Evolutionary conservation across 208 protist genomes (phyloP).

Genomic region (Leishmania arabica): DNA sequence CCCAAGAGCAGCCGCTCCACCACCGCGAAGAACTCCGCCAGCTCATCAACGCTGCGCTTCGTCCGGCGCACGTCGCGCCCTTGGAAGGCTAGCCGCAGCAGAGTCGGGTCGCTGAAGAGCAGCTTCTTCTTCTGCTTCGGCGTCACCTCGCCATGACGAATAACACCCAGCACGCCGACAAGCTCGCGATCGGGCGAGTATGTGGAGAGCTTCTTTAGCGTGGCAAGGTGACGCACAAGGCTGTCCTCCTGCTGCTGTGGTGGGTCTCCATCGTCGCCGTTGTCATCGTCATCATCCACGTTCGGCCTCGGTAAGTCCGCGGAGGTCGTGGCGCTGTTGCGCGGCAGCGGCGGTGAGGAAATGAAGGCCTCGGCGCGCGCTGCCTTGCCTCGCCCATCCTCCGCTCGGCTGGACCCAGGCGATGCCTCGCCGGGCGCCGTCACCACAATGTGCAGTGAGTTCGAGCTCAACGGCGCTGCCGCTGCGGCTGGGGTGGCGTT

Average conservation of each 20-base stretch:
- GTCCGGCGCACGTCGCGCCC: conserved; percentile 12
- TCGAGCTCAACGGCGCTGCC: neutral
- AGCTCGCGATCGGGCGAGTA: conserved; percentile 50
- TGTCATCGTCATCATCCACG: neutral
- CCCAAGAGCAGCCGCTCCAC: conserved; percentile 22
- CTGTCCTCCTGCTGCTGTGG: conserved; percentile 8
- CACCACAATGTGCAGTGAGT: conserved; percentile 2
- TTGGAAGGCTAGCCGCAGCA: conserved; percentile 33
- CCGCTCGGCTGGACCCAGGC: neutral
- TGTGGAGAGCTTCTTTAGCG: conserved; percentile 46
- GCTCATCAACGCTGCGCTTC: conserved; percentile 24
- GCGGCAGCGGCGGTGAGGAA: neutral
- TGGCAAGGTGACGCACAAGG: conserved; percentile 33
- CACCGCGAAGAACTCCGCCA: conserved; percentile 23
- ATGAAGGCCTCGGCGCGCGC: neutral
- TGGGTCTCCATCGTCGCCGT: neutral
- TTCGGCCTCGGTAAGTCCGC: neutral
- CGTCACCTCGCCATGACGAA: conserved; percentile 56
- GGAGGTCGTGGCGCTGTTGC: neutral
- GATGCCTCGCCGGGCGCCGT: conserved; percentile 14
- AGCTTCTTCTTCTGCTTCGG: conserved; percentile 69
- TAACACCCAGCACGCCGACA: conserved; percentile 51
- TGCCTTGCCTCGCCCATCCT: neutral
- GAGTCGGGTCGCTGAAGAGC: conserved; percentile 36
- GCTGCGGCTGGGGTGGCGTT: neutral